A percentile compares a stretch with the other conserved stretches of the same genome.
These are phyloP conservation scores for Pichia sp. DNA, from an alignment of 1,139 yeast species.

Conservation along the genomic window DNA sequence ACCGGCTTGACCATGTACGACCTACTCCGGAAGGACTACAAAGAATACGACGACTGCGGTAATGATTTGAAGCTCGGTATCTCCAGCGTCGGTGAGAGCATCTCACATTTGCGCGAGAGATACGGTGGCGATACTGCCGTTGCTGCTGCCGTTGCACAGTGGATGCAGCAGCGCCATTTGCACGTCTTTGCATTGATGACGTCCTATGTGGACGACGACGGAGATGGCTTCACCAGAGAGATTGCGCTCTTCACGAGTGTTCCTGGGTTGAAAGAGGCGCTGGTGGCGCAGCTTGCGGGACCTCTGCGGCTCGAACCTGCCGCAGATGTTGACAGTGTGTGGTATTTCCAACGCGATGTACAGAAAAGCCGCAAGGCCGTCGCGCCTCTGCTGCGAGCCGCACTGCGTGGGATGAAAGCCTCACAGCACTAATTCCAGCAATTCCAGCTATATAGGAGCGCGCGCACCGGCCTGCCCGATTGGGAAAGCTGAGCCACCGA, in stretches of 20 bases:
- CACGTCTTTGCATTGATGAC: background rate
- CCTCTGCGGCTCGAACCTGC: background rate
- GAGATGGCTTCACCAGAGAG: background rate
- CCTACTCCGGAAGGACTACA: slow-evolving; percentile 74
- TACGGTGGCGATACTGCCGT: background rate
- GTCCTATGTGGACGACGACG: background rate
- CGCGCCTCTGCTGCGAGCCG: no score
- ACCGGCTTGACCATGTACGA: slow-evolving; percentile 52
- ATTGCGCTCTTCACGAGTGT: no score
- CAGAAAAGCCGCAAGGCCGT: no score
- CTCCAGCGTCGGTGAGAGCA: slow-evolving; percentile 27
- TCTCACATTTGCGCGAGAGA: background rate
- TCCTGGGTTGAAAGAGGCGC: background rate
- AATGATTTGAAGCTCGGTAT: slow-evolving; percentile 48
- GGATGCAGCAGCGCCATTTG: slow-evolving; percentile 24
- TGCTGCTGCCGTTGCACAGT: slow-evolving; percentile 2
- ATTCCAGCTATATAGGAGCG: no score
- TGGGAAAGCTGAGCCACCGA: no score
- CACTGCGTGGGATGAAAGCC: no score
- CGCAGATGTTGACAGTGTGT: background rate
- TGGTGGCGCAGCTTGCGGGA: background rate
- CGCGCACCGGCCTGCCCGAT: no score
- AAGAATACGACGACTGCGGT: slow-evolving; percentile 52
- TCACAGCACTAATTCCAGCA: no score
- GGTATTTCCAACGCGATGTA: no score